Evolutionary conservation across 495 filamentous ascomycete species (phyloP), one percentile per base, ranked within the genome.

Genomic region (Thozetella sp.): DNA sequence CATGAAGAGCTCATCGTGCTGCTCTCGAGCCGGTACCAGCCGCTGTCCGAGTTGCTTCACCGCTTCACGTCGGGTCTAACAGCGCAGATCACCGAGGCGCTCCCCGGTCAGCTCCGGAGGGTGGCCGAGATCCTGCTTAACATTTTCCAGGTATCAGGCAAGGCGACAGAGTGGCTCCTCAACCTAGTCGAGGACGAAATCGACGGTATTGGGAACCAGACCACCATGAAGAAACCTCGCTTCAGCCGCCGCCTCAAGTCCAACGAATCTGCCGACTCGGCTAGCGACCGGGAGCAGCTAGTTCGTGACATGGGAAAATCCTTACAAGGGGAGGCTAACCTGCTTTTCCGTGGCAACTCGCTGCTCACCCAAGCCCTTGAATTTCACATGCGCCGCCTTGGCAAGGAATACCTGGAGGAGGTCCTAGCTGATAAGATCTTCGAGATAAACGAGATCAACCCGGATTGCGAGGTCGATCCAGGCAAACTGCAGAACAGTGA

Each of bases 101-200:
- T 97, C 63, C 91, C 93, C 6, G 85, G 85, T 0, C 88, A 91
- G 65, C 79, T 97, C 40, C 88, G 87, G 62, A 80, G 86, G 23
- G 76, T 98, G n/a, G 89, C 92, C 10, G 93, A 97, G 66, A 87
- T 90, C 30, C 84, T 99, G 50, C 79, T 98, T 63, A 92, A 97
- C 66, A 96, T 99, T 55, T 99, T 91, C 67, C 95, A 99, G 69
- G 96, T 97, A 13, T 93, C 92, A n/a, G 93, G 92, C 2, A 86
- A 86, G 54, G 89, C 91, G 13, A 86, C 83, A 37, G 92, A 97
- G 53, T 99, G 95, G 95, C 83, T 99, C 25, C 95, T 92, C 75
- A 86, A 90, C 2, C 80, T 99, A 53, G 91, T 96, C 12, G 96
- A 99, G 68, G 93, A 97, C 63, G 95, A 99, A 71, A 98, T 99